Evolutionary conservation across 306 rosid genomes (phyloP).

Genomic region (Vigna trinervia): DNA sequence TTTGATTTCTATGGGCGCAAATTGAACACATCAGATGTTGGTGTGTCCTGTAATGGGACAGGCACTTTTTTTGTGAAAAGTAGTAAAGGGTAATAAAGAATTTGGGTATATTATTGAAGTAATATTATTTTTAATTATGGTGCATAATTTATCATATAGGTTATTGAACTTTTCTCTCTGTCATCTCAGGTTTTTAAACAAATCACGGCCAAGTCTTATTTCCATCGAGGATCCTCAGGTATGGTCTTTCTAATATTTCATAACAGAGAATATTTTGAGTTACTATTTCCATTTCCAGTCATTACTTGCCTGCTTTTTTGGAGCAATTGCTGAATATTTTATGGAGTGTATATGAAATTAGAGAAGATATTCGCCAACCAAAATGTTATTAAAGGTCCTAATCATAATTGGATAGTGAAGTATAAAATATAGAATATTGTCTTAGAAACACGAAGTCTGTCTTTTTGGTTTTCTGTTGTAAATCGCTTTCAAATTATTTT

Average conservation of each 20-base stretch:
- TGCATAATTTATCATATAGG: slow-evolving; percentile 14
- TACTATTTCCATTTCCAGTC: neutral
- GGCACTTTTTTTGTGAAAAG: slow-evolving; percentile 81
- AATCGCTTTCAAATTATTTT: neutral
- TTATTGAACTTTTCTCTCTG: slow-evolving; percentile 20
- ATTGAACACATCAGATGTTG: slow-evolving; percentile 93
- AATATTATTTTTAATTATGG: slow-evolving; percentile 6
- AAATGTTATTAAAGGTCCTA: slow-evolving; percentile 1
- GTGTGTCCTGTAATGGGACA: slow-evolving; percentile 79
- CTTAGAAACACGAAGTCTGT: slow-evolving; percentile 14
- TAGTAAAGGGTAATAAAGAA: slow-evolving; percentile 69
- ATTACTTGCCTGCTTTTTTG: neutral
- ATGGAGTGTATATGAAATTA: neutral
- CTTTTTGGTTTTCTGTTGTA: slow-evolving; percentile 14
- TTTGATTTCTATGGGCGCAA: slow-evolving; percentile 93
- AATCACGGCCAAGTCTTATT: slow-evolving; percentile 69
- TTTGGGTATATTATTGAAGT: slow-evolving; percentile 28
- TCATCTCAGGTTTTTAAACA: slow-evolving; percentile 62
- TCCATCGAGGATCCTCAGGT: slow-evolving; percentile 99
- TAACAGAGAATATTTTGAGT: slow-evolving; percentile 8
- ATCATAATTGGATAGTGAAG: neutral
- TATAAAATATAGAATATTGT: neutral
- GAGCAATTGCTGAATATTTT: neutral
- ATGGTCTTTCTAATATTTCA: slow-evolving; percentile 1
- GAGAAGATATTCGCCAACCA: neutral